These are phyloP conservation scores for Dothidotthia symphoricarpi DNA, from an alignment of 2,329 filamentous ascomycete genomes.

Conservation along the genomic window DNA sequence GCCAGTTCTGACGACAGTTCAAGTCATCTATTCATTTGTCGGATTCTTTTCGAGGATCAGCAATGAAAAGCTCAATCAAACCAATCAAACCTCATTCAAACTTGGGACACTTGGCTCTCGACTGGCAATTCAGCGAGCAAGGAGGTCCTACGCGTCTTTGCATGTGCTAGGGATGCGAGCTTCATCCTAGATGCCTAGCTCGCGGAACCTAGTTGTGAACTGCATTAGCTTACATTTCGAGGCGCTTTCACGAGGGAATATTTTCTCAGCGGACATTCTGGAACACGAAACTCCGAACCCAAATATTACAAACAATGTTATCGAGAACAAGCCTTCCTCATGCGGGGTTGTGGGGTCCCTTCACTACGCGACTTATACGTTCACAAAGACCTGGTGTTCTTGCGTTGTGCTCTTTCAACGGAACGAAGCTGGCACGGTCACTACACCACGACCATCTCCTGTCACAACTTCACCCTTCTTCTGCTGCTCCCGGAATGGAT, in stretches of 20 bases:
- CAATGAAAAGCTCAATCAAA: no score
- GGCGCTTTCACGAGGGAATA: constrained; percentile 9
- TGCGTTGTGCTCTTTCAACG: no score
- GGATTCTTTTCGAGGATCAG: no score
- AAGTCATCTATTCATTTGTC: no score
- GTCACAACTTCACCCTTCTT: neutral
- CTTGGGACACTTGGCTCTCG: no score
- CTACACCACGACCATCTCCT: neutral
- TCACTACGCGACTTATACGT: neutral
- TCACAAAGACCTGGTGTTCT: neutral
- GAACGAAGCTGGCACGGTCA: neutral
- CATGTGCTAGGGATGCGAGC: no score
- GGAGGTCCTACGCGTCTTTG: no score
- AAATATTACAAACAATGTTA: constrained; percentile 1
- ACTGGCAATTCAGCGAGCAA: no score
- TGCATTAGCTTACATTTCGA: constrained; percentile 2
- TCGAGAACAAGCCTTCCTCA: neutral
- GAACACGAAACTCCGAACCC: neutral
- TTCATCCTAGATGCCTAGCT: neutral
- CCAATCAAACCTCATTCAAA: no score
- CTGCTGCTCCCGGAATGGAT: no score
- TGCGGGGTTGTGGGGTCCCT: neutral
- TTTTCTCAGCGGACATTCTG: no score
- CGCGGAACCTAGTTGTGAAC: neutral
- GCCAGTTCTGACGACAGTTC: no score